phyloP scores from a whole-genome alignment of 164 flowering plant genomes.

The Macadamia tetraphylla region DNA sequence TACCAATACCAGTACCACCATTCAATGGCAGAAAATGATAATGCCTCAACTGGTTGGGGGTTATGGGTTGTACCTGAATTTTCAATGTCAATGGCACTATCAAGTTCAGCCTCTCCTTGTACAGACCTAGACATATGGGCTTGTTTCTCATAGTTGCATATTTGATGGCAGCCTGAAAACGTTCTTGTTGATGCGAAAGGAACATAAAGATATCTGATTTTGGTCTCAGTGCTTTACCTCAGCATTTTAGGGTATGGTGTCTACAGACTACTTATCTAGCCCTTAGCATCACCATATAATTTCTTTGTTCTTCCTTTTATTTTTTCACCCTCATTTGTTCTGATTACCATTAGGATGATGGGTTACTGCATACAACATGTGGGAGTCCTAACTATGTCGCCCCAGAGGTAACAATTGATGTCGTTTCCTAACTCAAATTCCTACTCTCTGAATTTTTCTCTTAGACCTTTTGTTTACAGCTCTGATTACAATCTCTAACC shows the following conservation, averaged over 20 bases:
- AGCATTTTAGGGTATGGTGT: slow-evolving; percentile 52
- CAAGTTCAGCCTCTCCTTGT: no score
- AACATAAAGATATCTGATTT: slow-evolving; percentile 65
- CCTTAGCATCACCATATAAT: background rate
- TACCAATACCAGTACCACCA: no score
- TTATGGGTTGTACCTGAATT: no score
- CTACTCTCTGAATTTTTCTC: background rate
- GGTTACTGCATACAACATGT: slow-evolving; percentile 69
- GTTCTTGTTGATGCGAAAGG: slow-evolving; percentile 56
- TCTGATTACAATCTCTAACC: background rate
- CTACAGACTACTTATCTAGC: background rate
- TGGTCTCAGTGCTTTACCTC: slow-evolving; percentile 77
- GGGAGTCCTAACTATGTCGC: slow-evolving; percentile 86
- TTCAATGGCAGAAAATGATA: background rate
- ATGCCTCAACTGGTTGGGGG: no score
- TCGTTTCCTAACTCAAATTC: background rate
- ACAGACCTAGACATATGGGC: no score
- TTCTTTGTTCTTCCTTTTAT: background rate
- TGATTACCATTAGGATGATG: slow-evolving; percentile 40
- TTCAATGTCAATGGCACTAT: no score
- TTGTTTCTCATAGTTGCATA: background rate
- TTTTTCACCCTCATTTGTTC: background rate
- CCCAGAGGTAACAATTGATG: slow-evolving; percentile 32
- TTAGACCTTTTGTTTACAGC: background rate
- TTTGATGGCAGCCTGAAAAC: slow-evolving; percentile 53